A percentile compares a stretch with the other conserved stretches of the same genome.
Conservation (phyloP, 768 basidiomycete species). For the Royoungia palumana region DNA sequence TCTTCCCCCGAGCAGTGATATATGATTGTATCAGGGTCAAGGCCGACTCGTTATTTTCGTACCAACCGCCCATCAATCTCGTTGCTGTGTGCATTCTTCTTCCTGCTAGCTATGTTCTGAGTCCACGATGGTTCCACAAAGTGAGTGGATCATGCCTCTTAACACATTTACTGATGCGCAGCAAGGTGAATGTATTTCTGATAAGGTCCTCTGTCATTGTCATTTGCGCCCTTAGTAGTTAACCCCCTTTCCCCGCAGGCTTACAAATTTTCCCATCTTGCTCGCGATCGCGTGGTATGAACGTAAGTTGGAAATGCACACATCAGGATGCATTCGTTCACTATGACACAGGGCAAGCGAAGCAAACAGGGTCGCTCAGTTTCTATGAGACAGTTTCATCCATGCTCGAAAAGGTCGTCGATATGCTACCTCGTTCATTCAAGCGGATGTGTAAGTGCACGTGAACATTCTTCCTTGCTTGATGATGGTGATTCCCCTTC, state of each 20-base stretch:
- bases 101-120: constrained; percentile 81
- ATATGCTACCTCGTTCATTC: constrained; percentile 71
- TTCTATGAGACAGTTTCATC: constrained; percentile 73
- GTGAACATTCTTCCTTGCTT: background rate
- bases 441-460: constrained; percentile 68
- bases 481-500: background rate
- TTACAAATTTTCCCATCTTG: constrained; percentile 83
- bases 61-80: constrained; percentile 91
- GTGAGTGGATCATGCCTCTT: constrained; percentile 34
- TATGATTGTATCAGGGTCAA: constrained; percentile 56
- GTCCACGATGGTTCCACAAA: constrained; percentile 98
- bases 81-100: constrained; percentile 84
- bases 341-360: constrained; percentile 49
- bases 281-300: constrained; percentile 82
- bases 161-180: constrained; percentile 13
- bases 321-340: background rate
- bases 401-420: constrained; percentile 65
- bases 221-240: background rate
- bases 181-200: constrained; percentile 81
- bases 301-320: constrained; percentile 34
- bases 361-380: constrained; percentile 56
- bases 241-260: constrained; percentile 34
- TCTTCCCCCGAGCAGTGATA: constrained; percentile 9
- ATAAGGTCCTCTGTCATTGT: constrained; percentile 51
- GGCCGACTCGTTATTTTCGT: constrained; percentile 89